phyloP scores from a whole-genome alignment of 2,329 filamentous ascomycete genomes.

The Dryadomyces quercus-mongolicae region DNA sequence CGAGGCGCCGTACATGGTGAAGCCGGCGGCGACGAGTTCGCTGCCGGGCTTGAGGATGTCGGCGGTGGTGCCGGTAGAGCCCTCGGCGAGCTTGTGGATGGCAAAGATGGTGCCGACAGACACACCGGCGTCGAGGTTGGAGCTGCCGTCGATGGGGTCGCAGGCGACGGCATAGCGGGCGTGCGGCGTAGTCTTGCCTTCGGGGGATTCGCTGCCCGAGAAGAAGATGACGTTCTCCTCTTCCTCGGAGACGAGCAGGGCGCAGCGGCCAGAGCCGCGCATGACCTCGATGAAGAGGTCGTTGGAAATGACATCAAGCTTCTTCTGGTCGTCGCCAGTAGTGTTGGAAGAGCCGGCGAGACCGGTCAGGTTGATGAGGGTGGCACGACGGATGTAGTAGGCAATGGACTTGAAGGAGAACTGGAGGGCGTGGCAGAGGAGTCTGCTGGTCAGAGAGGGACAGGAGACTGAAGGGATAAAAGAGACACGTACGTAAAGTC shows the following conservation, averaged over 20 bases:
- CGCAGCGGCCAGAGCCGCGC: conserved; percentile 82
- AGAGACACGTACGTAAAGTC: conserved; percentile 90
- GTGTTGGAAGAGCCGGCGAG: conserved; percentile 90
- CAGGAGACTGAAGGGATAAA: no score
- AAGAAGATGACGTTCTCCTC: conserved; percentile 90
- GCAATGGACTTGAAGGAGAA: conserved; percentile 99
- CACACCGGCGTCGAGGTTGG: conserved; percentile 94
- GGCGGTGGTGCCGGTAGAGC: conserved; percentile 61
- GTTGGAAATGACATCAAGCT: conserved; percentile 97
- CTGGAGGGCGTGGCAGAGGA: conserved; percentile 93
- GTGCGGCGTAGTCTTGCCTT: conserved; percentile 41
- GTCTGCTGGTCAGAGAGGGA: conserved; percentile 33
- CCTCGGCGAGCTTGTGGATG: conserved; percentile 79
- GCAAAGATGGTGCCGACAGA: conserved; percentile 97
- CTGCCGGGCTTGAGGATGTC: conserved; percentile 84
- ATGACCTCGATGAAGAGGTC: conserved; percentile 95
- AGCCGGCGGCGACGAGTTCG: conserved; percentile 87
- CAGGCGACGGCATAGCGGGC: conserved; percentile 91
- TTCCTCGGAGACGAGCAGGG: conserved; percentile 92
- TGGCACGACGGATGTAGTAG: conserved; percentile 95
- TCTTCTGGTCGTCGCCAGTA: conserved; percentile 98
- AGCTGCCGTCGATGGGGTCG: conserved; percentile 95
- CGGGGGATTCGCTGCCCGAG: conserved; percentile 28
- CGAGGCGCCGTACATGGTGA: conserved; percentile 99
- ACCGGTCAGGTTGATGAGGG: conserved; percentile 88